Conservation (phyloP, 2,329 filamentous ascomycete species). For the Zelopaecilomyces penicillatus region DNA sequence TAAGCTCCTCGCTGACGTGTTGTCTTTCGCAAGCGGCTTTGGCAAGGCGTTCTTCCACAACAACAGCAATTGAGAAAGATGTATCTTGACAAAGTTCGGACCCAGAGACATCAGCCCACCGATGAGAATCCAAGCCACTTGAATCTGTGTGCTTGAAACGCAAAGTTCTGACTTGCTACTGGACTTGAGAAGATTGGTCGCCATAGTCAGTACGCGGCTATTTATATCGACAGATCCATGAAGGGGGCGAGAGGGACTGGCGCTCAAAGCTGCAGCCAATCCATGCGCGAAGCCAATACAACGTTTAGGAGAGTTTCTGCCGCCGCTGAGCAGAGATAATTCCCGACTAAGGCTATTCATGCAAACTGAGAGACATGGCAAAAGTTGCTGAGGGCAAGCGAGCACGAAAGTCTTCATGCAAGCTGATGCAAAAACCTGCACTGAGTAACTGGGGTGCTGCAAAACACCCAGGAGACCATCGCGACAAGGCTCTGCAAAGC, state of each 20-base stretch:
- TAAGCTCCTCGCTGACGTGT: conserved; percentile 71
- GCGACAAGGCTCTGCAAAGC: conserved; percentile 72
- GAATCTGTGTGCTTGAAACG: conserved; percentile 87
- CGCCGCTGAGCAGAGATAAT: conserved; percentile 65
- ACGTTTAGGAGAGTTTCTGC: conserved; percentile 68
- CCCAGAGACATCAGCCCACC: conserved; percentile 94
- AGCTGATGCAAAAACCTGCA: conserved; percentile 81
- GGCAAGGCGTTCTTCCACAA: conserved; percentile 97
- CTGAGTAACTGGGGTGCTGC: conserved; percentile 91
- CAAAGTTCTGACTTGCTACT: conserved; percentile 86
- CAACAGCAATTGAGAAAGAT: conserved; percentile 84
- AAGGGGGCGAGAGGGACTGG: conserved; percentile 76
- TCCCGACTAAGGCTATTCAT: conserved; percentile 93
- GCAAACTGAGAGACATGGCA: conserved; percentile 87
- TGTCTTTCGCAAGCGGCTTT: conserved; percentile 88
- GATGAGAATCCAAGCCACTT: conserved; percentile 95
- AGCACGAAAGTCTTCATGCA: conserved; percentile 82
- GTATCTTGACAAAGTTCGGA: conserved; percentile 97
- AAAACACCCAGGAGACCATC: conserved; percentile 85
- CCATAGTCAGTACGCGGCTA: conserved; percentile 81
- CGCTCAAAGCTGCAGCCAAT: conserved; percentile 82
- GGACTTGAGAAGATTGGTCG: conserved; percentile 84
- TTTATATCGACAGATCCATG: conserved; percentile 96
- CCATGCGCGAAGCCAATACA: conserved; percentile 91
- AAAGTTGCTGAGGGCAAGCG: conserved; percentile 83